Percentiles rank a stretch among this genome's conserved stretches.
Conservation (phyloP, 2,329 filamentous ascomycete genomes). For the Apiospora pterosperma region DNA sequence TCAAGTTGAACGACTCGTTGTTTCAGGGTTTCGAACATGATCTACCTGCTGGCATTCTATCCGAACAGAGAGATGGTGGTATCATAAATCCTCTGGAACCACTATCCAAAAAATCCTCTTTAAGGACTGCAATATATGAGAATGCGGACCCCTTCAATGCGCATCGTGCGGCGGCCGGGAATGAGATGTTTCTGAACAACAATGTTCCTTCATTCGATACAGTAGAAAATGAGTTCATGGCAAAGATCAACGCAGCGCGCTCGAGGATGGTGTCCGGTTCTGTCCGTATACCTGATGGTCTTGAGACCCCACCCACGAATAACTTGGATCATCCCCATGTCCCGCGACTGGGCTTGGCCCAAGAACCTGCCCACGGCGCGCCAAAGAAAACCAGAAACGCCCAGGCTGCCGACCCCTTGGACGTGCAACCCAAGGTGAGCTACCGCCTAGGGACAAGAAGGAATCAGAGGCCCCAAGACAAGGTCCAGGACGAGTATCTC, state of each 20-base stretch:
- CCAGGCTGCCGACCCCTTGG: conserved; percentile 49
- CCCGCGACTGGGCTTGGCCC: conserved; percentile 25
- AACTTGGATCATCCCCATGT: conserved; percentile 33
- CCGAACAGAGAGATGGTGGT: conserved; percentile 35
- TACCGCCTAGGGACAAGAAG: conserved; percentile 48
- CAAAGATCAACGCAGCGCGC: conserved; percentile 51
- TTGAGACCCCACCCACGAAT: conserved; percentile 61
- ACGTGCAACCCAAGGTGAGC: conserved; percentile 63
- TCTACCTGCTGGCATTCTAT: conserved; percentile 21
- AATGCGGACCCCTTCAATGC: conserved; percentile 50
- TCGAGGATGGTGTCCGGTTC: conserved; percentile 39
- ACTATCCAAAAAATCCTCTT: conserved; percentile 36
- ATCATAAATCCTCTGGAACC: conserved; percentile 35
- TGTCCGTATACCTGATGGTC: conserved; percentile 46
- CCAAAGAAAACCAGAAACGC: conserved; percentile 51
- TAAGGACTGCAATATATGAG: conserved; percentile 34
- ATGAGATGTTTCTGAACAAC: conserved; percentile 35
- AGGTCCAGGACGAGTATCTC: conserved; percentile 37
- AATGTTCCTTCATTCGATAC: conserved; percentile 38
- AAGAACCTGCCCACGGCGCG: conserved; percentile 51
- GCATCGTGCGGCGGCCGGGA: conserved; percentile 35
- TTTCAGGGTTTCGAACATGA: conserved; percentile 45
- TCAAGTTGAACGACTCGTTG: conserved; percentile 63
- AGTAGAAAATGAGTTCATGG: conserved; percentile 52
- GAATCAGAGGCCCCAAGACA: conserved; percentile 28